phyloP scores from a whole-genome alignment of 1,284 basidiomycete genomes.

The Naganishia sp. region DNA sequence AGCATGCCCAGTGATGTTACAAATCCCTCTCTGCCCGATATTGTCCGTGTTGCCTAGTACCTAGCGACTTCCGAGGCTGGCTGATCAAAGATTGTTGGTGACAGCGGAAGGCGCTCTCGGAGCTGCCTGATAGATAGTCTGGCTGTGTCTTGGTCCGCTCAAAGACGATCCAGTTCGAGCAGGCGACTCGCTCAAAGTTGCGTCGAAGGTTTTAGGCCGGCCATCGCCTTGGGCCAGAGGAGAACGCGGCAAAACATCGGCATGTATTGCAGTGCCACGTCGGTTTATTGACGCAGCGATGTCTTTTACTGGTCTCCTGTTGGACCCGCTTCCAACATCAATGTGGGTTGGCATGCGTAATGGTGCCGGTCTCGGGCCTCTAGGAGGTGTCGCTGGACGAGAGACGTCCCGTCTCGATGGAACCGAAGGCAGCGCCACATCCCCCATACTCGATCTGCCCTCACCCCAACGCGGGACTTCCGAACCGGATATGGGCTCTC shows the following conservation, averaged over 20 bases:
- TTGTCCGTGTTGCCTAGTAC: neutral
- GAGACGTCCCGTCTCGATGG: conserved; percentile 2
- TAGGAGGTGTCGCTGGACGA: conserved; percentile 21
- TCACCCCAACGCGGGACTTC: neutral
- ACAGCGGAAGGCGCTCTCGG: conserved; percentile 9
- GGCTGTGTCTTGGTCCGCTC: neutral
- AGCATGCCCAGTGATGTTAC: neutral
- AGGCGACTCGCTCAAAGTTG: neutral
- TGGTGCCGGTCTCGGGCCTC: conserved; percentile 19
- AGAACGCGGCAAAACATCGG: neutral
- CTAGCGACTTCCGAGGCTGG: neutral
- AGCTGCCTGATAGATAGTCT: conserved; percentile 16
- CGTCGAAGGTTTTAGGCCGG: neutral
- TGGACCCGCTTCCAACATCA: conserved; percentile 10
- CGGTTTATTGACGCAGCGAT: conserved; percentile 31
- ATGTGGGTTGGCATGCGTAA: conserved; percentile 20
- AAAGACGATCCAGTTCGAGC: conserved; percentile 4
- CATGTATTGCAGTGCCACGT: conserved; percentile 2
- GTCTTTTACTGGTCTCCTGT: conserved; percentile 23
- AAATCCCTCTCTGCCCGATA: neutral
- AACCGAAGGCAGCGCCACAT: conserved; percentile 4
- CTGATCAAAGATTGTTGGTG: neutral
- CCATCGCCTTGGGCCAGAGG: neutral
- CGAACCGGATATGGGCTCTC: neutral
- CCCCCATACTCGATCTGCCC: neutral